phyloP scores from a whole-genome alignment of 2,329 filamentous ascomycete species.

The Ascochyta pisi region DNA sequence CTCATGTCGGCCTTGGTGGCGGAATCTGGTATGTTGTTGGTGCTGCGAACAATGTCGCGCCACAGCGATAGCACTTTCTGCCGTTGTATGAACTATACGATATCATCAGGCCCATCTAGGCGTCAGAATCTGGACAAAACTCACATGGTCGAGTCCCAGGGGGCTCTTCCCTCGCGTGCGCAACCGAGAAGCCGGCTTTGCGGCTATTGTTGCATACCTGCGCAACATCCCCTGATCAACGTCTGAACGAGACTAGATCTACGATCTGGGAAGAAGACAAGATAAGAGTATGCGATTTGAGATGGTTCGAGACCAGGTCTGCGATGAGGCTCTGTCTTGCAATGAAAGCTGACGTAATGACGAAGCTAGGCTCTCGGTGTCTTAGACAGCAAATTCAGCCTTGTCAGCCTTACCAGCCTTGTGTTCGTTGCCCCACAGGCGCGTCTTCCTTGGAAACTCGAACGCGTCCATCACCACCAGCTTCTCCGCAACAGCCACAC shows the following conservation, averaged over 20 bases:
- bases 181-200: conserved; percentile 38
- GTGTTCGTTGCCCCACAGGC: conserved; percentile 18
- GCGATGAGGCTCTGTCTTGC: conserved; percentile 14
- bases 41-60: conserved; percentile 56
- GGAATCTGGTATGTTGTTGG: conserved; percentile 40
- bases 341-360: conserved; percentile 32
- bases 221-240: conserved; percentile 35
- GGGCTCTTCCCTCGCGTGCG: conserved; percentile 41
- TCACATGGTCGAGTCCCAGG: conserved; percentile 44
- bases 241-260: not conserved
- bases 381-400: conserved; percentile 10
- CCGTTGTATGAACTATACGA: conserved; percentile 56
- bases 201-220: conserved; percentile 43
- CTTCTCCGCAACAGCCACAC: not conserved
- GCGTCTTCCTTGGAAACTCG: conserved; percentile 10
- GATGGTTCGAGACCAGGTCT: conserved; percentile 10
- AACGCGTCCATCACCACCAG: not conserved
- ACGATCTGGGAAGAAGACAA: not conserved
- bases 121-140: not conserved
- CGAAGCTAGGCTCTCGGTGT: conserved; percentile 14
- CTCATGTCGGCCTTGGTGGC: conserved; percentile 51
- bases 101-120: not conserved
- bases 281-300: not conserved
- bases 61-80: conserved; percentile 56
- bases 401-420: conserved; percentile 2